Percentiles rank a stretch among this genome's conserved stretches.
phyloP scores from a whole-genome alignment of 305 asterid genomes.

The Solanum hybrid region DNA sequence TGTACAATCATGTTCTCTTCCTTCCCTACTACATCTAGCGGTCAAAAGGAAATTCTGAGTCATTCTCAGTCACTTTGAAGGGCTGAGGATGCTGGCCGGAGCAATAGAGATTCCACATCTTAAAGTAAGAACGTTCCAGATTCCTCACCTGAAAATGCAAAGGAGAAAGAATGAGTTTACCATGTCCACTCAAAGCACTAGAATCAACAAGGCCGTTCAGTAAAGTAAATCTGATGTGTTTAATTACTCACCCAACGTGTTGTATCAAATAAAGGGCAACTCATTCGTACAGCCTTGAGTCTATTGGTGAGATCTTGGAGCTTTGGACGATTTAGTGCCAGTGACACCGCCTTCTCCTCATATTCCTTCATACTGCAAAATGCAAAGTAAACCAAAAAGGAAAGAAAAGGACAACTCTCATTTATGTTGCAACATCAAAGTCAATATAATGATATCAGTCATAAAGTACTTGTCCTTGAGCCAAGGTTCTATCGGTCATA shows the following conservation, averaged over 20 bases:
- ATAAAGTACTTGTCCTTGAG: neutral
- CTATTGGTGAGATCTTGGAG: conserved; percentile 73
- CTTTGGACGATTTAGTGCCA: conserved; percentile 67
- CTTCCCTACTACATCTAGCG: conserved; percentile 18
- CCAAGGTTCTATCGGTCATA: neutral
- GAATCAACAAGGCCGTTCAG: neutral
- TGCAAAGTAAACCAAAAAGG: neutral
- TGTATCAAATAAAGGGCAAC: conserved; percentile 88
- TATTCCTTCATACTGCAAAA: conserved; percentile 78
- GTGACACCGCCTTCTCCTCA: conserved; percentile 81
- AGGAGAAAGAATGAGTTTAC: neutral
- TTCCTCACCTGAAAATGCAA: conserved; percentile 56
- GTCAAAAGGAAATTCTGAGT: conserved; percentile 66
- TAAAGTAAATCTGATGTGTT: neutral
- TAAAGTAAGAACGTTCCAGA: conserved; percentile 83
- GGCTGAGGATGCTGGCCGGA: conserved; percentile 78
- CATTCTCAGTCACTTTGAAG: conserved; percentile 75
- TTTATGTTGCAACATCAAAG: neutral
- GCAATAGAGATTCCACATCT: conserved; percentile 91
- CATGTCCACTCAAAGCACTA: neutral
- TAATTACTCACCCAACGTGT: conserved; percentile 67
- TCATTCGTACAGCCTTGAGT: conserved; percentile 72
- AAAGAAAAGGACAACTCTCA: neutral
- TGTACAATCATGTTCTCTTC: conserved; percentile 35
- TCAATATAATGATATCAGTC: neutral